Evolutionary conservation across 179 eudicot species (phyloP).

Genomic region (Silene coronaria): DNA sequence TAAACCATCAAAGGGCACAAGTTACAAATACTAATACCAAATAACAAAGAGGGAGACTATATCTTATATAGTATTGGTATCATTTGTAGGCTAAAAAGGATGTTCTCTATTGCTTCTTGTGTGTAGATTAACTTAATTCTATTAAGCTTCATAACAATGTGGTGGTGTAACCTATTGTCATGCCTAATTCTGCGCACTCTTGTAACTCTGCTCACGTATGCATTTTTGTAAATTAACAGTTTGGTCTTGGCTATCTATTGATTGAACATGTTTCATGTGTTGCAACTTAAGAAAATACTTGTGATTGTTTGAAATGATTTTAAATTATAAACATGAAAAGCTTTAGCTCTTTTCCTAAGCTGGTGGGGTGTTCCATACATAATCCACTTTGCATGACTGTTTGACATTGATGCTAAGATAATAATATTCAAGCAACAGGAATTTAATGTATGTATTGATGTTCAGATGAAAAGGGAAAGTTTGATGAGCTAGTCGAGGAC

Average conservation of each 20-base stretch:
- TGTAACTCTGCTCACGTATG: too few relatives aligned
- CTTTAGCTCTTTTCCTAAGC: too few relatives aligned
- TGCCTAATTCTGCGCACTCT: background rate
- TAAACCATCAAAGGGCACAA: background rate
- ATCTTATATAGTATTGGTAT: background rate
- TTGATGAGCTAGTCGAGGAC: conserved; percentile 89
- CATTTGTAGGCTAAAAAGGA: background rate
- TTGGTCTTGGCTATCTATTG: background rate
- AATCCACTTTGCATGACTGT: too few relatives aligned
- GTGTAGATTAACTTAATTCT: background rate
- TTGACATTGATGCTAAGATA: background rate
- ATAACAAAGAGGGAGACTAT: background rate
- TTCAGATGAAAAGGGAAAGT: conserved; percentile 86
- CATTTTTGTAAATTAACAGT: background rate
- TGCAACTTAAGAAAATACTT: background rate
- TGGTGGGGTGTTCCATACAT: too few relatives aligned
- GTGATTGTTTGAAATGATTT: background rate
- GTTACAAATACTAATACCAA: background rate
- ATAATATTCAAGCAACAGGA: background rate
- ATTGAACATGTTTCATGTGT: background rate
- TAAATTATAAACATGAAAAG: background rate
- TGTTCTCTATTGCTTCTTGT: background rate
- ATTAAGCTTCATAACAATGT: background rate
- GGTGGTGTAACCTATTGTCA: background rate
- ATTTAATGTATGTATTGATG: background rate